These are phyloP conservation scores for Fusarium drepaniforme DNA, from an alignment of 2,329 filamentous ascomycete species.

Conservation along the genomic window DNA sequence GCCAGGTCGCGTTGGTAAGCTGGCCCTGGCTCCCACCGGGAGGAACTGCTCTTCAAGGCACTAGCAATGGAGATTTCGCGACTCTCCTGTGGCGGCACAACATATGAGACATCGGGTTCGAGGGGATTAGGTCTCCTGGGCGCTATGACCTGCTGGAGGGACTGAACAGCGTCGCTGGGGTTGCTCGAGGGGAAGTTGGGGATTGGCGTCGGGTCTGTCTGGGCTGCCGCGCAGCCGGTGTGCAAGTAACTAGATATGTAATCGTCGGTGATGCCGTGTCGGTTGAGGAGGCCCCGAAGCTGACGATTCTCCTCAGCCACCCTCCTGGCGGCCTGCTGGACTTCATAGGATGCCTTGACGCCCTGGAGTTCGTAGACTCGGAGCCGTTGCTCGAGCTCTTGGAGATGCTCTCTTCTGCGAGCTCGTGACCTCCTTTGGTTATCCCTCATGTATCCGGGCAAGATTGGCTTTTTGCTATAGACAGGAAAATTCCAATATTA, in stretches of 20 bases:
- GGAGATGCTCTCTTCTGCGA: slow-evolving; percentile 78
- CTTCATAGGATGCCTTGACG: slow-evolving; percentile 77
- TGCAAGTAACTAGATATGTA: slow-evolving; percentile 62
- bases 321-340: slow-evolving; percentile 76
- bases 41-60: slow-evolving; percentile 46
- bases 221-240: slow-evolving; percentile 25
- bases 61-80: slow-evolving; percentile 49
- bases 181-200: slow-evolving; percentile 37
- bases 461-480: slow-evolving; percentile 54
- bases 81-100: slow-evolving; percentile 46
- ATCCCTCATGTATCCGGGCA: slow-evolving; percentile 75
- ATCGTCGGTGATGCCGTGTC: slow-evolving; percentile 68
- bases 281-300: slow-evolving; percentile 70
- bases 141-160: slow-evolving; percentile 53
- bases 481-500: slow-evolving; percentile 26
- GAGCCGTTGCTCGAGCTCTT: slow-evolving; percentile 73
- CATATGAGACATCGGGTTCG: slow-evolving; percentile 44
- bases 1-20: slow-evolving; percentile 34
- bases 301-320: slow-evolving; percentile 78
- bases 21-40: slow-evolving; percentile 49
- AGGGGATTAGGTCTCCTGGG: slow-evolving; percentile 50
- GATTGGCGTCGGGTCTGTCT: slow-evolving; percentile 33
- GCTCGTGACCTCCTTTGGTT: slow-evolving; percentile 82
- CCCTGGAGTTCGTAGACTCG: slow-evolving; percentile 74
- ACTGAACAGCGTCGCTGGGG: slow-evolving; percentile 44